A percentile compares a stretch with the other conserved stretches of the same genome.
These are phyloP conservation scores for Penicillium hordei DNA, from an alignment of 2,329 filamentous ascomycete species.

Conservation along the genomic window DNA sequence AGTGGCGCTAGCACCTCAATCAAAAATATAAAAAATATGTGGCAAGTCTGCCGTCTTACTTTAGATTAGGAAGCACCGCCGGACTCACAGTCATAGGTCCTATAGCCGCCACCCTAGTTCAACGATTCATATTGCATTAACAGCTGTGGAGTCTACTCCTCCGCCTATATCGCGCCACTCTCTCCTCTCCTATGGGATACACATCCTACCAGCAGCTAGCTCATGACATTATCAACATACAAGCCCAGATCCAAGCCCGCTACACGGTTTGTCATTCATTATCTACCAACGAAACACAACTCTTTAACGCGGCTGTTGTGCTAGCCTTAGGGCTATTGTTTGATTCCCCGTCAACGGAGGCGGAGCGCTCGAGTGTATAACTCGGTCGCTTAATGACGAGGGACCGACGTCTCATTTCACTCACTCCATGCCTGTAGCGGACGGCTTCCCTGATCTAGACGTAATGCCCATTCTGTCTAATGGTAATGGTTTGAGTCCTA, in stretches of 20 bases:
- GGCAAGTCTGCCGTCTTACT: slow-evolving; percentile 11
- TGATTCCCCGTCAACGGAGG: background rate
- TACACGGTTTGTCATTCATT: slow-evolving; percentile 4
- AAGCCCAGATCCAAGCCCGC: slow-evolving; percentile 7
- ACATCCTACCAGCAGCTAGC: slow-evolving; percentile 8
- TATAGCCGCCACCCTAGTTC: slow-evolving; percentile 15
- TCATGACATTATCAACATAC: slow-evolving; percentile 8
- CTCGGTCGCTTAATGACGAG: background rate
- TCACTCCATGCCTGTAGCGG: background rate
- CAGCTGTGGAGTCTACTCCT: slow-evolving; percentile 21
- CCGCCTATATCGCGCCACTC: slow-evolving; percentile 12
- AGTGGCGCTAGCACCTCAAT: background rate
- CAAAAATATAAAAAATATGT: slow-evolving; percentile 13
- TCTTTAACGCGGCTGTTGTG: slow-evolving; percentile 7
- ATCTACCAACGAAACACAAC: slow-evolving; percentile 4
- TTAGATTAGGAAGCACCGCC: slow-evolving; percentile 12
- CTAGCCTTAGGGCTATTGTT: slow-evolving; percentile 3
- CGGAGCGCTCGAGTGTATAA: background rate
- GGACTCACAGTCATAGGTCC: slow-evolving; percentile 16
- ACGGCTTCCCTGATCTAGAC: background rate
- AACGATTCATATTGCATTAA: slow-evolving; percentile 21
- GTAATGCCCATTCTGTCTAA: background rate
- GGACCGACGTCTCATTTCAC: background rate
- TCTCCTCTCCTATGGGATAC: slow-evolving; percentile 4
- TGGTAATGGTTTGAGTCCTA: background rate